These are phyloP conservation scores for Talaromyces sp. DNA, from an alignment of 2,329 filamentous ascomycete species.

Conservation along the genomic window DNA sequence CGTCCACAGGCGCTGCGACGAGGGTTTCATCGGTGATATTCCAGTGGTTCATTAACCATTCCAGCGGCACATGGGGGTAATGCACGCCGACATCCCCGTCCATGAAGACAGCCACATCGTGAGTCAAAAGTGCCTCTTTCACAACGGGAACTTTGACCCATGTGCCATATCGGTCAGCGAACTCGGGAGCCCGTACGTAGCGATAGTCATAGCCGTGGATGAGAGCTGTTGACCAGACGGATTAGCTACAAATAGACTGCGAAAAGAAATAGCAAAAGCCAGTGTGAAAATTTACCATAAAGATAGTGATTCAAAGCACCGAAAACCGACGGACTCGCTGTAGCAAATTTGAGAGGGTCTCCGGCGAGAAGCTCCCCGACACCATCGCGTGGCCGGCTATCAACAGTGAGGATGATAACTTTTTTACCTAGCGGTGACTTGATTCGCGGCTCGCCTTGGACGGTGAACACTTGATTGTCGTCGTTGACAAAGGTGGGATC, in stretches of 20 bases:
- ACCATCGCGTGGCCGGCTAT: conserved; percentile 14
- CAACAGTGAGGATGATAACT: conserved; percentile 16
- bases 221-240: conserved; percentile 22
- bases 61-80: conserved; percentile 41
- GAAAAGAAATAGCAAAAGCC: not conserved
- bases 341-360: conserved; percentile 4
- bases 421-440: conserved; percentile 11
- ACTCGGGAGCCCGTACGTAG: conserved; percentile 41
- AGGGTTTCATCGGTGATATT: conserved; percentile 37
- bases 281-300: conserved; percentile 23
- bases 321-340: conserved; percentile 5
- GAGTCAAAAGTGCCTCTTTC: conserved; percentile 33
- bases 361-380: conserved; percentile 14
- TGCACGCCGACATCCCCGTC: conserved; percentile 44
- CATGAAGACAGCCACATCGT: conserved; percentile 43
- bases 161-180: conserved; percentile 40
- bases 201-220: conserved; percentile 51
- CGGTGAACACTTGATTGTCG: not conserved
- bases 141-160: conserved; percentile 45
- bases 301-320: conserved; percentile 38
- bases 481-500: conserved; percentile 1
- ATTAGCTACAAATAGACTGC: not conserved
- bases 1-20: conserved; percentile 45
- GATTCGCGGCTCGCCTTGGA: conserved; percentile 1
- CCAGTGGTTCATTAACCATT: conserved; percentile 49